These are phyloP conservation scores for Myxozyma nipponensis DNA, from an alignment of 805 yeast genomes.

Conservation along the genomic window DNA sequence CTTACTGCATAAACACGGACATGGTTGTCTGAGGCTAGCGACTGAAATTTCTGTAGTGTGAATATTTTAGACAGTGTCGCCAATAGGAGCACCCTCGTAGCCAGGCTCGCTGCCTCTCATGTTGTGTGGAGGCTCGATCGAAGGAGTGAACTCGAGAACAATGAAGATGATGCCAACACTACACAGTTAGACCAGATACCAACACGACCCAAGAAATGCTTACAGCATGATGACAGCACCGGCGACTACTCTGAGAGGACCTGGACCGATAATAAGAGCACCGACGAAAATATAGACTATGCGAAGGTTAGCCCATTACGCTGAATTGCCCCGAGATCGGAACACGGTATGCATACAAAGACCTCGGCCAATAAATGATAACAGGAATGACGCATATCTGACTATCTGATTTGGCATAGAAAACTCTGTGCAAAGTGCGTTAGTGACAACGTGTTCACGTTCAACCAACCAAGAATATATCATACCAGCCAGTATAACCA, in stretches of 20 bases:
- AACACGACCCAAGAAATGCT: background rate
- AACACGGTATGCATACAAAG: slow-evolving; percentile 46
- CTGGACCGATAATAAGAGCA: slow-evolving; percentile 47
- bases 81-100: slow-evolving; percentile 20
- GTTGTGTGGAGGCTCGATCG: slow-evolving; percentile 75
- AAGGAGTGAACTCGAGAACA: slow-evolving; percentile 66
- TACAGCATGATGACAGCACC: slow-evolving; percentile 52
- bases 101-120: slow-evolving; percentile 55
- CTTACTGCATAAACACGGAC: too few species aligned
- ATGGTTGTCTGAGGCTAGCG: too few species aligned
- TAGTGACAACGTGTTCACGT: too few species aligned
- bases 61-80: slow-evolving; percentile 27
- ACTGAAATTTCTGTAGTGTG: too few species aligned
- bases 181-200: background rate
- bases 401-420: slow-evolving; percentile 48
- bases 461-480: background rate
- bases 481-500: slow-evolving; percentile 23
- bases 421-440: slow-evolving; percentile 43
- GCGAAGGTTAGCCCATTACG: background rate
- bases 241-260: slow-evolving; percentile 54
- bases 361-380: slow-evolving; percentile 72
- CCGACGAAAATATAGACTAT: slow-evolving; percentile 53
- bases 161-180: slow-evolving; percentile 55
- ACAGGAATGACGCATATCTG: slow-evolving; percentile 51
- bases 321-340: background rate